Base-by-base conservation (phyloP, 306 rosid species). In the Vigna hirtella region DNA sequence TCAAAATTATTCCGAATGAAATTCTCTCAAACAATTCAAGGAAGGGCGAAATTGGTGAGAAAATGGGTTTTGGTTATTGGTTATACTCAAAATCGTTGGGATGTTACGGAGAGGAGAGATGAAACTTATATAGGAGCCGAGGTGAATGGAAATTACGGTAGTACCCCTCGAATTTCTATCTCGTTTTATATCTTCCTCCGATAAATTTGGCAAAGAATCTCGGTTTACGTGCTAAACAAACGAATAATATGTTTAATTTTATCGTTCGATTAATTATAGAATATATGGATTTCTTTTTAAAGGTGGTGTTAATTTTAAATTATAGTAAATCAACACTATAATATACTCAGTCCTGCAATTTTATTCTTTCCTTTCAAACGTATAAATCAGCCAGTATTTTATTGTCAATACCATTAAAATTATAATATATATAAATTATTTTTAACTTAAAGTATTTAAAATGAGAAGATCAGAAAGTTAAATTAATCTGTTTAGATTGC, bases 141-240 rank as follows among this genome's bases (percentile, higher is more conserved):
- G 22, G 53, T 17, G 15, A 18, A 43, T 0, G 30, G 20, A 0
- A 78, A 83, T 57, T 38, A 83, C 83, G 12, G 20, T 6, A 66
- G 14, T 18, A 3, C 17, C 86, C 83, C 36, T 0, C 0, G 2
- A 1, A 47, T 77, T 73, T 8, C 50, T 40, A 22, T 32, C 11
- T 70, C 20, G 12, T 4, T 26, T 32, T 7, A 52, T 51, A 7
- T 58, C 61, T 11, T 52, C 26, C 36, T 32, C 58, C 47, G 3
- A 13, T 6, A 52, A 62, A 26, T 14, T 63, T 66, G 83, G 79
- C 64, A 28, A 10, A 49, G 72, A 79, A 61, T 79, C 72, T 71
- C 36, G 1, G 1, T 4, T 57, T 79, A 0, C 83, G 32, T 70
- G 10, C 48, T 42, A 71, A 62, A 49, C 72, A 79, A 49, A 62